These are phyloP conservation scores for Colletotrichum noveboracense DNA, from an alignment of 2,329 filamentous ascomycete genomes.

Conservation along the genomic window DNA sequence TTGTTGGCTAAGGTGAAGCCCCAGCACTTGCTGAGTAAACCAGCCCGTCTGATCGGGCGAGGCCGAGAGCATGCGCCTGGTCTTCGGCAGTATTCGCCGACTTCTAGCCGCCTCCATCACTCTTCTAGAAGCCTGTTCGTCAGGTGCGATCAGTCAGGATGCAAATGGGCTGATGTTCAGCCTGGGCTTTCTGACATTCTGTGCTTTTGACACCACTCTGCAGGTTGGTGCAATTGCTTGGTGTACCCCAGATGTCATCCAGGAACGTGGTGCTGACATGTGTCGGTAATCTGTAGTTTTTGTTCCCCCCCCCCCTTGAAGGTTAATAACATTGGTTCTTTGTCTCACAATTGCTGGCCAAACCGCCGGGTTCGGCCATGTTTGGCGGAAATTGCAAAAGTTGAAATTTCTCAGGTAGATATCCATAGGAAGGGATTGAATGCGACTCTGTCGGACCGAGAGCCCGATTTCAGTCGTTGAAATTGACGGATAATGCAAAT, in stretches of 20 bases:
- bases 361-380: neutral
- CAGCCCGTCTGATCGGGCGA: neutral
- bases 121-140: neutral
- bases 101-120: neutral
- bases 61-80: neutral
- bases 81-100: neutral
- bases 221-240: neutral
- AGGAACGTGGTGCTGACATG: neutral
- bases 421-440: neutral
- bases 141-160: neutral
- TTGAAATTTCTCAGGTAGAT: neutral
- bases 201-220: neutral
- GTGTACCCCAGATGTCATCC: neutral
- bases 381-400: neutral
- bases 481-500: neutral
- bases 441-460: neutral
- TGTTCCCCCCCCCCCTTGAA: neutral
- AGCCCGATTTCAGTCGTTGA: neutral
- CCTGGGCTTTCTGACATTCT: neutral
- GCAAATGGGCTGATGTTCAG: slow-evolving; percentile 3
- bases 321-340: neutral
- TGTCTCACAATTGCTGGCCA: neutral
- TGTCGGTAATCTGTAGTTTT: neutral
- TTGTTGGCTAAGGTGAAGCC: neutral
- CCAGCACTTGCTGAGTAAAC: neutral